Base-by-base conservation (phyloP, 1,139 yeast genomes). In the Saccharomyces hybrid region DNA sequence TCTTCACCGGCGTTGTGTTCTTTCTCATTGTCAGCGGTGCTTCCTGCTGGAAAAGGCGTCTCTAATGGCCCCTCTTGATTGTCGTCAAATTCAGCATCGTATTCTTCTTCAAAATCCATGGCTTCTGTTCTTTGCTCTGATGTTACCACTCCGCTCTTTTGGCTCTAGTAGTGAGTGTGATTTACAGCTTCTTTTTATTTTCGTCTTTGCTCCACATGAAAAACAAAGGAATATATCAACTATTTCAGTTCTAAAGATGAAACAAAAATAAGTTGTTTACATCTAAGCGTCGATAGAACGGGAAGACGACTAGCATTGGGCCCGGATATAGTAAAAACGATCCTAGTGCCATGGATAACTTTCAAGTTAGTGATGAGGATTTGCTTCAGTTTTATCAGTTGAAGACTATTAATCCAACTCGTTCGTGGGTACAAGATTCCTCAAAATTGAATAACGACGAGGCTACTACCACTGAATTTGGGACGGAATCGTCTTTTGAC, bases 101-200 rank as follows among this genome's bases (percentile, higher is more conserved):
- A 64, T 31, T 74, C 76, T 42, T 71, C 73, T 42, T 73, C 76
- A 47, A 65, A 64, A 26, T 68, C 68, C 58, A 66, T 60, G 11
- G 63, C 67, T 34, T 63, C 21, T 47, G 12, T 8, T 16, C 19
- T 24, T 14, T 47, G 27, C 19, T 19, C 38, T 24, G 29, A 14
- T 24, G 31, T 19, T n/a, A 58, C 26, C 26, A 24, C 26, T 24
- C 26, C 26, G 60, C 60, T 53, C 48, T 16, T 14, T 34, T n/a
- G 7, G 11, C 42, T 68, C 63, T 52, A 87, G 75, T 72, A 3
- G 72, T 61, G 24, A 91, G 73, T 61, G 86, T 88, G 52, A 75
- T 78, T 50, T 82, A 71, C 49, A 90, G 69, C 1, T 80, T 75
- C 14, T 73, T 74, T 31, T 66, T 62, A 49, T 75, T 69, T 12